These are phyloP conservation scores for Backusella australiensis DNA, from an alignment of 192 early-diverging fungal species.

Conservation along the genomic window DNA sequence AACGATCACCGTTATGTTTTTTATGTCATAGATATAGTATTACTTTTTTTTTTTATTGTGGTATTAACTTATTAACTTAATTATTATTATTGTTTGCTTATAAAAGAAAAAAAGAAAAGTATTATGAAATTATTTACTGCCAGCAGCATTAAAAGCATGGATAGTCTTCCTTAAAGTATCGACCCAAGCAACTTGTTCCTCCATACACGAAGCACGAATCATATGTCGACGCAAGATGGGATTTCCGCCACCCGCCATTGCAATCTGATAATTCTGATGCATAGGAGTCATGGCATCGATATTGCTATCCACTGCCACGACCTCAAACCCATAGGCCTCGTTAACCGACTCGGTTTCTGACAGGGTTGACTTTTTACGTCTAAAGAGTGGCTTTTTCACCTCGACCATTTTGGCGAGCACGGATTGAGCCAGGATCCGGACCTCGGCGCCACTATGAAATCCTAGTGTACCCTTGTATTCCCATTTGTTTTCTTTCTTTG, in stretches of 20 bases:
- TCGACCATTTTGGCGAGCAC: constrained; percentile 10
- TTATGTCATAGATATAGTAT: neutral
- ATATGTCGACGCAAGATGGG: constrained; percentile 6
- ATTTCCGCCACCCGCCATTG: neutral
- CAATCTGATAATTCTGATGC: neutral
- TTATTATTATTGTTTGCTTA: too few relatives aligned
- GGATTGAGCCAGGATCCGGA: neutral
- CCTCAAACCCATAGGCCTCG: constrained; percentile 21
- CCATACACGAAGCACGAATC: neutral
- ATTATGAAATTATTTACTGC: neutral
- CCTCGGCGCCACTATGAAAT: neutral
- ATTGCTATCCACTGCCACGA: neutral
- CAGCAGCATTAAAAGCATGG: constrained; percentile 1
- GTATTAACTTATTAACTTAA: neutral
- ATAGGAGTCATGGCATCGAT: neutral
- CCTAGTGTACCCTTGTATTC: constrained; percentile 20
- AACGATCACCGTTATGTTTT: neutral
- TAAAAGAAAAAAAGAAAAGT: too few relatives aligned
- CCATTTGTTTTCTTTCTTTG: neutral
- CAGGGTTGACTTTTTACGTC: neutral
- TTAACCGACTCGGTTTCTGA: neutral
- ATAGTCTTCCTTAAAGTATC: constrained; percentile 2
- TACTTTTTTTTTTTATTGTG: neutral
- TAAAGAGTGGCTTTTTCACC: neutral
- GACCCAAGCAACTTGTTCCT: constrained; percentile 14